Percentiles rank a stretch among this genome's conserved stretches.
Evolutionary conservation across 2,329 filamentous ascomycete genomes (phyloP).

Genomic region (Diaporthe caulivora): DNA sequence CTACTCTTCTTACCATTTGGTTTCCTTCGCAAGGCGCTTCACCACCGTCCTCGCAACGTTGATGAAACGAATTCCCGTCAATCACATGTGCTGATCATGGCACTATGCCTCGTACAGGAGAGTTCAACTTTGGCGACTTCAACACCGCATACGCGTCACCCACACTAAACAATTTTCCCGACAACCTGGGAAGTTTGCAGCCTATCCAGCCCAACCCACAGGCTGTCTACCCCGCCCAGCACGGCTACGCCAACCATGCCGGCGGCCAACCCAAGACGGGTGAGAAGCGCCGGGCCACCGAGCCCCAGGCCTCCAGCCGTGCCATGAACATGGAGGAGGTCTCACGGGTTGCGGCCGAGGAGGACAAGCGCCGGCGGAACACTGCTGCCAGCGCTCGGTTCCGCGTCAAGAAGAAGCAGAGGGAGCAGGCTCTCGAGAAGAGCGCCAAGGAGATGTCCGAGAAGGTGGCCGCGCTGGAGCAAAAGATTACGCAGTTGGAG

Average conservation of each 20-base stretch:
- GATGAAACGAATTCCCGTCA: conserved; percentile 5
- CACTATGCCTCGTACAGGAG: conserved; percentile 64
- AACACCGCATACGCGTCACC: conserved; percentile 63
- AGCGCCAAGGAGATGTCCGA: conserved; percentile 87
- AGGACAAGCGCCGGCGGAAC: conserved; percentile 91
- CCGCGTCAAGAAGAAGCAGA: conserved; percentile 96
- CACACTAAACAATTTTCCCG: conserved; percentile 59
- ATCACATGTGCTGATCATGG: conserved; percentile 55
- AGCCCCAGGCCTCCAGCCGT: conserved; percentile 54
- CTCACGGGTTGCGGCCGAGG: conserved; percentile 81
- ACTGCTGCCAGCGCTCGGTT: conserved; percentile 90
- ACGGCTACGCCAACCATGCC: conserved; percentile 45
- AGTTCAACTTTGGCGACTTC: conserved; percentile 70
- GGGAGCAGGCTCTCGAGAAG: conserved; percentile 86
- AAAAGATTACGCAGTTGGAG: conserved; percentile 81
- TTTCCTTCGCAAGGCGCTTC: background rate
- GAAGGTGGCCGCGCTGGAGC: conserved; percentile 80
- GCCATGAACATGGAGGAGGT: conserved; percentile 75
- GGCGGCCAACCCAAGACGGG: conserved; percentile 46
- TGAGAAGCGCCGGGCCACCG: conserved; percentile 61
- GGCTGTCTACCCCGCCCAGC: conserved; percentile 56
- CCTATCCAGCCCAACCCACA: conserved; percentile 67
- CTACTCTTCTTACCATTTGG: conserved; percentile 4
- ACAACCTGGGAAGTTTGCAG: conserved; percentile 57
- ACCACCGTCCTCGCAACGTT: background rate